phyloP scores from a whole-genome alignment of 1,284 basidiomycete species.

The Inonotus obliquus region DNA sequence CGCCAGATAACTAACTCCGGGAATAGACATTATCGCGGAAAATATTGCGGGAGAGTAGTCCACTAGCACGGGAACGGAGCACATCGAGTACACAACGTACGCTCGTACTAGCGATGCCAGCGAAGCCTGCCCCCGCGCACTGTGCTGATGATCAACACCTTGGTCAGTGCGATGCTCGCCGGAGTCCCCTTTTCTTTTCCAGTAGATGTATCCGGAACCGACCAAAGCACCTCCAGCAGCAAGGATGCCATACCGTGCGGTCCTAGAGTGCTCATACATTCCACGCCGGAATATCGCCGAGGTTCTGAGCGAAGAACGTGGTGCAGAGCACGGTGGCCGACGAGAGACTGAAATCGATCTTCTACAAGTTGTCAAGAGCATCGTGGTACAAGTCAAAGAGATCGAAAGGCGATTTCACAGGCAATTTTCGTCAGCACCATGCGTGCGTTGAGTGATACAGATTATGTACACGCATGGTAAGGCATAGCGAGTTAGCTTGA shows the following conservation, averaged over 20 bases:
- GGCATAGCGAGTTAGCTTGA: background rate
- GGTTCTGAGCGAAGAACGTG: background rate
- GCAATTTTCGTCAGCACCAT: background rate
- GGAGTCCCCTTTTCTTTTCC: background rate
- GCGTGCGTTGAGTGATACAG: background rate
- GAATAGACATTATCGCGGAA: constrained; percentile 53
- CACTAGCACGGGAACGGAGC: constrained; percentile 73
- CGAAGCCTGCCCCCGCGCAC: constrained; percentile 19
- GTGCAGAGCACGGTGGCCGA: background rate
- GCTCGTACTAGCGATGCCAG: constrained; percentile 53
- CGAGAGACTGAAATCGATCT: background rate
- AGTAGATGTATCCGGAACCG: background rate
- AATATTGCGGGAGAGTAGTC: constrained; percentile 77
- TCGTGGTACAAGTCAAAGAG: background rate
- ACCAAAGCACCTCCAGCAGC: background rate
- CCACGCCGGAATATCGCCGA: background rate
- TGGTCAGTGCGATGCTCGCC: background rate
- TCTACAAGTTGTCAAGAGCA: background rate
- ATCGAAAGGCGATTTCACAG: background rate
- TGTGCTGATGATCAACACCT: background rate
- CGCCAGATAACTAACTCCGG: constrained; percentile 61
- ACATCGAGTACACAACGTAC: constrained; percentile 79
- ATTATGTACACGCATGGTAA: background rate
- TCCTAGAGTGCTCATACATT: background rate
- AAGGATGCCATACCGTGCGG: background rate